Conservation (phyloP, 371 early-diverging fungal genomes). For the Apophysomyces variabilis region DNA sequence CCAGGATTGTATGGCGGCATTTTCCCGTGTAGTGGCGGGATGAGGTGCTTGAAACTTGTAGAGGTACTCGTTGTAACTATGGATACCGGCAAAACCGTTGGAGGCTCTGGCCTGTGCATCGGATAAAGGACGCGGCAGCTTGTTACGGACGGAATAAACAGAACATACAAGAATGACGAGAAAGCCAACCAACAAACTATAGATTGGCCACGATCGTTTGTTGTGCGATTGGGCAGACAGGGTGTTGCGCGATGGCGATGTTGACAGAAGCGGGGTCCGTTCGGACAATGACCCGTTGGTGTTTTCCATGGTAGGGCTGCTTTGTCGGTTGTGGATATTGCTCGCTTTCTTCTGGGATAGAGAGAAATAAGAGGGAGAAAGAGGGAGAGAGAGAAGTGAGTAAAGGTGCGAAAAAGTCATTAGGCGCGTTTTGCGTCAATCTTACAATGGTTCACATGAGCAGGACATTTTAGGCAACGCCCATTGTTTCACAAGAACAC, state of each 20-base stretch:
- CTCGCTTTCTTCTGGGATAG: background rate
- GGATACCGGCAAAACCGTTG: slow-evolving; percentile 25
- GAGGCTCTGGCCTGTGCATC: slow-evolving; percentile 40
- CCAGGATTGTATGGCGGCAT: slow-evolving; percentile 37
- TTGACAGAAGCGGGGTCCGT: slow-evolving; percentile 16
- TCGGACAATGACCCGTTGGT: slow-evolving; percentile 11
- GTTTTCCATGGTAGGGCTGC: too few relatives aligned
- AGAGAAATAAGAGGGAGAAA: background rate
- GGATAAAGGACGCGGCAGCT: slow-evolving; percentile 52
- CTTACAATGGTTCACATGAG: too few relatives aligned
- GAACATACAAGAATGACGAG: slow-evolving; percentile 18
- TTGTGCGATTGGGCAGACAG: background rate
- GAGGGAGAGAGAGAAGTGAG: too few relatives aligned
- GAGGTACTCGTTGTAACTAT: slow-evolving; percentile 58
- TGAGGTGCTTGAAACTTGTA: slow-evolving; percentile 56
- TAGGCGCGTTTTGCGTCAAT: too few relatives aligned
- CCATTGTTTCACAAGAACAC: too few relatives aligned
- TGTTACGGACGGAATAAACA: slow-evolving; percentile 27
- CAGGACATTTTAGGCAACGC: too few relatives aligned
- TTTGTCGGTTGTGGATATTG: too few relatives aligned
- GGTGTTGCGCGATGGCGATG: background rate
- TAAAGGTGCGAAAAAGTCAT: too few relatives aligned
- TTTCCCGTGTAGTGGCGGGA: slow-evolving; percentile 56
- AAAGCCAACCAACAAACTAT: slow-evolving; percentile 28
- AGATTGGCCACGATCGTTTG: slow-evolving; percentile 14